Percentiles rank a stretch among this genome's conserved stretches.
Conservation (phyloP, 352 stramenopile genomes). For the Globisporangium spiculum region DNA sequence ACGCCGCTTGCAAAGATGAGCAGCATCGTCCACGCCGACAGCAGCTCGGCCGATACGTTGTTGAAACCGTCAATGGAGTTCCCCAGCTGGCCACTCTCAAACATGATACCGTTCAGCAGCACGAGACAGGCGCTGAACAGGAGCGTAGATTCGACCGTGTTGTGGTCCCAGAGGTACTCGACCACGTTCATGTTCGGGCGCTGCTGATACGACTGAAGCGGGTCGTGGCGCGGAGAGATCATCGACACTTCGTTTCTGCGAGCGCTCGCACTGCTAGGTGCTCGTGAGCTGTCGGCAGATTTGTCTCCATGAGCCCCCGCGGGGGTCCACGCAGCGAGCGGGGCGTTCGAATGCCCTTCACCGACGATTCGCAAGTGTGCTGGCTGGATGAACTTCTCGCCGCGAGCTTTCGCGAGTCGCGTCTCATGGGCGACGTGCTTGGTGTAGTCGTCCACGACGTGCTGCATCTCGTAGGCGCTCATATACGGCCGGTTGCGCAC, state of each 20-base stretch:
- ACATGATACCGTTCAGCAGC: slow-evolving; percentile 60
- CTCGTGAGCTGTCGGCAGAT: not conserved
- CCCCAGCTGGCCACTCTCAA: slow-evolving; percentile 60
- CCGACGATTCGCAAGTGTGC: slow-evolving; percentile 43
- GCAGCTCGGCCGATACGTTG: slow-evolving; percentile 43
- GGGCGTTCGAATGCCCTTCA: slow-evolving; percentile 8
- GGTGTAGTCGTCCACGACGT: slow-evolving; percentile 56
- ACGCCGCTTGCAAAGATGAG: slow-evolving; percentile 52
- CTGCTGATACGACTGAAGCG: slow-evolving; percentile 21
- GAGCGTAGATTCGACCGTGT: slow-evolving; percentile 69
- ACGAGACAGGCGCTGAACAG: slow-evolving; percentile 72
- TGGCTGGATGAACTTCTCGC: slow-evolving; percentile 49
- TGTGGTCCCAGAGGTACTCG: slow-evolving; percentile 78
- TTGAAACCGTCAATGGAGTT: slow-evolving; percentile 36
- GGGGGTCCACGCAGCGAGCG: slow-evolving; percentile 28
- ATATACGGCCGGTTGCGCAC: slow-evolving; percentile 75
- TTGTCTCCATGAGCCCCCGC: not conserved
- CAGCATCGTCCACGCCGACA: slow-evolving; percentile 49
- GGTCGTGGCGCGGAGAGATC: not conserved
- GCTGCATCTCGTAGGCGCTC: slow-evolving; percentile 57
- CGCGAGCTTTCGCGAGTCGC: slow-evolving; percentile 47
- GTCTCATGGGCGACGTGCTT: slow-evolving; percentile 48
- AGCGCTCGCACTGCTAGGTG: not conserved
- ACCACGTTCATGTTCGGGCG: slow-evolving; percentile 39
- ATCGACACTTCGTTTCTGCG: slow-evolving; percentile 6